phyloP scores from a whole-genome alignment of 495 filamentous ascomycete species.

The Lepidopterella palustris region DNA sequence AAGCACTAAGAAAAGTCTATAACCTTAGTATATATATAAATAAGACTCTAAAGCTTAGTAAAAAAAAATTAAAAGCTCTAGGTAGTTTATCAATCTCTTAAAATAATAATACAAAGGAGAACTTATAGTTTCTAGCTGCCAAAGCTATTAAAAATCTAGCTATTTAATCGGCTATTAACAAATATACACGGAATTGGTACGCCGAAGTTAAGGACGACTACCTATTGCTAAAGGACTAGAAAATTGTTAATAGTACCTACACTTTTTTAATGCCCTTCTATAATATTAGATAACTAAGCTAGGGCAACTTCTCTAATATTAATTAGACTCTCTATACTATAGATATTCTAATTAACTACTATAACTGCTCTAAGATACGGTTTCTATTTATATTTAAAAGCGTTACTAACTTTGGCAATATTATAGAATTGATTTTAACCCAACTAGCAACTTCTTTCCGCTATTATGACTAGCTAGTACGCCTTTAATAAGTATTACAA shows the following conservation, averaged over 20 bases:
- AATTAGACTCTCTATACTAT: too few species aligned
- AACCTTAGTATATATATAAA: background rate
- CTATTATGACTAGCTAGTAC: background rate
- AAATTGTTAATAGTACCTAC: background rate
- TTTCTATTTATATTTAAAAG: background rate
- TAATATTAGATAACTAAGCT: too few species aligned
- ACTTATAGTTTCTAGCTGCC: background rate
- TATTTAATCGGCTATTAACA: background rate
- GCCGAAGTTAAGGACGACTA: background rate
- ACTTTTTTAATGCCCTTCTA: too few species aligned
- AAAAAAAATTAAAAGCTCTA: too few species aligned
- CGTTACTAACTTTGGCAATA: too few species aligned
- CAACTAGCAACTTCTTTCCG: background rate
- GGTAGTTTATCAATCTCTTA: background rate
- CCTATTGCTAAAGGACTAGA: background rate
- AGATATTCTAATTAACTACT: background rate
- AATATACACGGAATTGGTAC: background rate
- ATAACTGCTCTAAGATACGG: background rate
- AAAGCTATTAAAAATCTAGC: background rate
- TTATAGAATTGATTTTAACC: background rate
- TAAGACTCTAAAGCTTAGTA: background rate
- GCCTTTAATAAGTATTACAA: background rate
- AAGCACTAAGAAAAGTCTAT: background rate
- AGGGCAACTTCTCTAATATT: too few species aligned
- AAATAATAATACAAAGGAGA: background rate